Evolutionary conservation across 2,329 filamentous ascomycete species (phyloP).

Genomic region (Fonsecaea pedrosoi): DNA sequence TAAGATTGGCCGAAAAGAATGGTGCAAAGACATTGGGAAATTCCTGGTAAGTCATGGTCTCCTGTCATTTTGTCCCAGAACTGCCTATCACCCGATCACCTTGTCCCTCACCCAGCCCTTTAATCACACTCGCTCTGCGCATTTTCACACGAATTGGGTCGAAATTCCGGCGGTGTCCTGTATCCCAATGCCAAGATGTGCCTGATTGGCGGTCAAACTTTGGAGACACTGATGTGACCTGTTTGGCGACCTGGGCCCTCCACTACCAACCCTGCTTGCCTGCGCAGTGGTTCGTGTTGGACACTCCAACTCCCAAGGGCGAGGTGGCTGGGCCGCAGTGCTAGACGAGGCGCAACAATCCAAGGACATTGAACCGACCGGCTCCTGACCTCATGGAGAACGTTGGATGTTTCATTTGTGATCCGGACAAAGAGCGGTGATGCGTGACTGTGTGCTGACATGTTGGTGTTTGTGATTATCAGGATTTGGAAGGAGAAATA

Average conservation of each 20-base stretch:
- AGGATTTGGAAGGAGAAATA: constrained; percentile 99
- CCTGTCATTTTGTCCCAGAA: constrained; percentile 22
- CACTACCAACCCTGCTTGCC: constrained; percentile 2
- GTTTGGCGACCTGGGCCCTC: constrained; percentile 32
- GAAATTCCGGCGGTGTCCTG: constrained; percentile 28
- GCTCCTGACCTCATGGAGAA: constrained; percentile 8
- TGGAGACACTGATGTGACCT: constrained; percentile 33
- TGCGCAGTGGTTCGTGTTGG: constrained; percentile 5
- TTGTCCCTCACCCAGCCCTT: constrained; percentile 3
- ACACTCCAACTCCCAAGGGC: constrained; percentile 13
- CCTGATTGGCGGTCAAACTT: constrained; percentile 34
- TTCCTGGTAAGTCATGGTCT: constrained; percentile 75
- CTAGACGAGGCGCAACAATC: constrained; percentile 15
- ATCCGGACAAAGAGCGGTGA: constrained; percentile 21
- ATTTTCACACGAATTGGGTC: constrained; percentile 31
- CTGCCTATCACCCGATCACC: constrained; percentile 20
- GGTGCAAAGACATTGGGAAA: constrained; percentile 92
- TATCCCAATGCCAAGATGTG: constrained; percentile 30
- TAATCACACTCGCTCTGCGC: constrained; percentile 11
- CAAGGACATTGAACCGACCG: neutral
- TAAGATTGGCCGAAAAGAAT: constrained; percentile 85
- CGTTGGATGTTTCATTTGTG: constrained; percentile 21
- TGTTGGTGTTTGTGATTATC: constrained; percentile 24
- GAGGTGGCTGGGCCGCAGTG: constrained; percentile 29
- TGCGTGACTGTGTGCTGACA: constrained; percentile 30